Evolutionary conservation across 108 stramenopile species (phyloP).

Genomic region (Epithemia pelagica): DNA sequence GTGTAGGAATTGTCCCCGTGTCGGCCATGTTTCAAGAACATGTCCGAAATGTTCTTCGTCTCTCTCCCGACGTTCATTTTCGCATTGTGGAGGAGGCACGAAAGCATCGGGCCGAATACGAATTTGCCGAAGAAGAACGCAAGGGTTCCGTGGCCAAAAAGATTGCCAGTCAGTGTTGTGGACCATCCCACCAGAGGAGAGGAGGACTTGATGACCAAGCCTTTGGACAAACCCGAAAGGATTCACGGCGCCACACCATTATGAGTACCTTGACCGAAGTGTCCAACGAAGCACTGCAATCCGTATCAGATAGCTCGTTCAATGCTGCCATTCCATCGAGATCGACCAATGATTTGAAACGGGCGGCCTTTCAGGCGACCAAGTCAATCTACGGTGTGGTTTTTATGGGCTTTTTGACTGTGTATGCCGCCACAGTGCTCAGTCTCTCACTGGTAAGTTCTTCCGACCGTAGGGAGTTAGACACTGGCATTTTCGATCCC

Average conservation of each 20-base stretch:
- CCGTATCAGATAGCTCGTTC: not conserved
- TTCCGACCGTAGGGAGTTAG: not conserved
- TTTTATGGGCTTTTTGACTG: slow-evolving; percentile 19
- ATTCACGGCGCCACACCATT: not conserved
- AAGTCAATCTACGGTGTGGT: slow-evolving; percentile 23
- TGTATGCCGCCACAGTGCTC: slow-evolving; percentile 16
- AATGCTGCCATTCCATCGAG: too few species aligned
- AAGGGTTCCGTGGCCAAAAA: slow-evolving; percentile 8
- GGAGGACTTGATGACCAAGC: not conserved
- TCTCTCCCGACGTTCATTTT: slow-evolving; percentile 20
- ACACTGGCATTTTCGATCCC: too few species aligned
- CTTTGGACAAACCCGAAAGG: not conserved
- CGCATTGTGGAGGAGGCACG: slow-evolving; percentile 9
- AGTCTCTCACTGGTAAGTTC: slow-evolving; percentile 16
- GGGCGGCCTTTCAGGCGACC: slow-evolving; percentile 10
- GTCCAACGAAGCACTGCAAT: not conserved
- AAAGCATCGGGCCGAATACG: slow-evolving; percentile 6
- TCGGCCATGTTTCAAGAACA: slow-evolving; percentile 33
- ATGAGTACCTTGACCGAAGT: not conserved
- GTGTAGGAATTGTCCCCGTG: slow-evolving; percentile 32
- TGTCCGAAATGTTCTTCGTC: slow-evolving; percentile 15
- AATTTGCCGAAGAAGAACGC: slow-evolving; percentile 17
- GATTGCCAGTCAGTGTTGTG: not conserved
- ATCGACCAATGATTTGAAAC: slow-evolving; percentile 1
- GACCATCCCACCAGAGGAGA: not conserved